Percentiles rank a stretch among this genome's conserved stretches.
phyloP scores from a whole-genome alignment of 2,329 filamentous ascomycete genomes.

The Leptographium lundbergii region DNA sequence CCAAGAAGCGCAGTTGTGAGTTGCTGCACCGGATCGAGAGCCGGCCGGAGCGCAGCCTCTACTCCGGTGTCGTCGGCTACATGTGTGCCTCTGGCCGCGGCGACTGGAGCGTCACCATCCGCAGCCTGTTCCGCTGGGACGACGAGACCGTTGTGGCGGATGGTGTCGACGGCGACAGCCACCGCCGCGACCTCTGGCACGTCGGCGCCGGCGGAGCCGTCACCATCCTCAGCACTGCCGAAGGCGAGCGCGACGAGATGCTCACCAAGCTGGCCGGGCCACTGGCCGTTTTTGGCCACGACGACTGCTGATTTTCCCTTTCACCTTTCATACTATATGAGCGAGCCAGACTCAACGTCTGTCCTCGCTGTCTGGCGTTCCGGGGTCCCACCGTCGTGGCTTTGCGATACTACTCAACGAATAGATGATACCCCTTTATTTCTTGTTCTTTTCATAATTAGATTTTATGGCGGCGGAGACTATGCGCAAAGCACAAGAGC shows the following conservation, averaged over 20 bases:
- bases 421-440: background rate
- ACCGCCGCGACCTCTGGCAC: constrained; percentile 52
- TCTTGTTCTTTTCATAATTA: too few relatives aligned
- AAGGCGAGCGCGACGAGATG: constrained; percentile 88
- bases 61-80: constrained; percentile 83
- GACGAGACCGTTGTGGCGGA: constrained; percentile 29
- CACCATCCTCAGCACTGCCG: constrained; percentile 67
- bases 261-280: constrained; percentile 55
- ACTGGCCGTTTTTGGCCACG: constrained; percentile 34
- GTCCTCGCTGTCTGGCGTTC: background rate
- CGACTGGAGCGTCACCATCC: constrained; percentile 85
- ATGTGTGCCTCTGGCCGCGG: constrained; percentile 74
- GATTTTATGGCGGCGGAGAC: background rate
- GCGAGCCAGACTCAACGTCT: constrained; percentile 6
- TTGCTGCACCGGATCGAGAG: constrained; percentile 60
- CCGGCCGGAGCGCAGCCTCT: constrained; percentile 54
- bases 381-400: background rate
- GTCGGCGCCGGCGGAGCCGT: constrained; percentile 86
- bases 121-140: constrained; percentile 65
- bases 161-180: constrained; percentile 8
- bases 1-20: constrained; percentile 86
- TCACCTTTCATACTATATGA: background rate
- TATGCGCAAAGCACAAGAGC: background rate
- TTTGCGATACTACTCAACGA: background rate
- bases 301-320: background rate